Base-by-base conservation (phyloP, 139 green algal species). In the Chlamydomonas schloesseri region DNA sequence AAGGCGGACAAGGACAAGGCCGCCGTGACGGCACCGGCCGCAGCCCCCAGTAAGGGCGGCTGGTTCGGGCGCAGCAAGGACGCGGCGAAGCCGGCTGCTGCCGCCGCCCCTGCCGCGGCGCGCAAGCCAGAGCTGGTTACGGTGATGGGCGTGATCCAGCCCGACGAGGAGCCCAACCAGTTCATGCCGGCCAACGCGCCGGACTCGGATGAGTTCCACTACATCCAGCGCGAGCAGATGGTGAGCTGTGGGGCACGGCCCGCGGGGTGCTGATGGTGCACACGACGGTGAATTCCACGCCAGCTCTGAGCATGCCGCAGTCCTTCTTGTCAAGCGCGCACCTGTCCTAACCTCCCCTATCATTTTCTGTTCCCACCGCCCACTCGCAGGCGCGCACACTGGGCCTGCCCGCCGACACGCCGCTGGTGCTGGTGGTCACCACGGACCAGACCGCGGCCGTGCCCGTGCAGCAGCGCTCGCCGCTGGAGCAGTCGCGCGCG, bases 101-200 rank as follows among this genome's bases (percentile, higher is more conserved):
- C 18, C 15, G 18, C 14, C 33, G n/a, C n/a, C n/a, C n/a, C n/a
- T n/a, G 53, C 3, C 58, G 55, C 47, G 37, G 5, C 33, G n/a
- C 53, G 17, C 31, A 69, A 87, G 70, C 36, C 26, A 76, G 64
- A 79, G 28, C 17, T 34, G 50, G 81, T 88, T 88, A 68, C 70
- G 17, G 71, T 96, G 67, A 83, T 91, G 62, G 95, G 94, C 13
- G 89, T 98, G 9, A 69, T 96, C 28, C 88, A 93, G 34, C 79
- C 50, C 0, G 94, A 91, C 34, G 95, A 98, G 84, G 58, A 93
- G 36, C 91, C 93, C 8, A 94, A 89, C 71, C 65, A 57, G 26
- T 97, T 97, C 88, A 91, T 98, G 71, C 94, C 95, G 0, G 77
- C 91, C 60, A 98, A 98, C 83, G 55, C 91, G 6, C 90, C 93